Percentiles rank a stretch among this genome's conserved stretches.
Conservation (phyloP, 202 grass and related monocot species). For the Carex sylvatica region DNA sequence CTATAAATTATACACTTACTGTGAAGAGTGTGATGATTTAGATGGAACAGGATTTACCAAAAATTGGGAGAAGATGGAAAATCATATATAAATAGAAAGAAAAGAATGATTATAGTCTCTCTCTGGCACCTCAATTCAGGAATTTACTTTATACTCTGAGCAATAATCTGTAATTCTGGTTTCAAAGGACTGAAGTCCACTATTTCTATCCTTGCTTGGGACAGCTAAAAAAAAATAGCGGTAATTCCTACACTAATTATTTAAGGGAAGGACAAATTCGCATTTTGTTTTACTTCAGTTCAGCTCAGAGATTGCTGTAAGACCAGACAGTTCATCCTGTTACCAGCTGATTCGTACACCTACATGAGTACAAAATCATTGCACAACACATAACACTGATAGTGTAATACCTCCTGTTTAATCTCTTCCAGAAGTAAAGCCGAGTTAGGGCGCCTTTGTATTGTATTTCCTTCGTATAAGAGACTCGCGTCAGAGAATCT, state of each 20-base stretch:
- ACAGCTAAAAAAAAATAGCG: background rate
- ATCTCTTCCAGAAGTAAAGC: conserved; percentile 89
- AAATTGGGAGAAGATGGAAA: background rate
- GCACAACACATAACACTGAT: conserved; percentile 33
- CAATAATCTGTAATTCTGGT: background rate
- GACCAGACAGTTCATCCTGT: background rate
- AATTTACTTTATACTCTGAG: background rate
- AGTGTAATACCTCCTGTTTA: conserved; percentile 54
- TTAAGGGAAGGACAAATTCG: background rate
- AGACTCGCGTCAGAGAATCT: conserved; percentile 59
- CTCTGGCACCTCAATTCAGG: background rate
- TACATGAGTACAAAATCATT: background rate
- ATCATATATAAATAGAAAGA: background rate
- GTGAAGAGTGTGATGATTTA: background rate
- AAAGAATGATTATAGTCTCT: background rate
- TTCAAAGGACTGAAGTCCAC: background rate
- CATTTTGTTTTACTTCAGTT: background rate
- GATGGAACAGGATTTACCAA: background rate
- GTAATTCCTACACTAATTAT: background rate
- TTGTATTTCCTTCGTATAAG: conserved; percentile 59
- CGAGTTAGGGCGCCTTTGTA: conserved; percentile 69
- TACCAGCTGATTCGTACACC: background rate
- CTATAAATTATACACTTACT: background rate
- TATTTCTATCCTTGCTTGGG: background rate
- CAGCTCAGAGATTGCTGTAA: background rate